Base-by-base conservation (phyloP, 441 rosid species). In the Lepidium campestre region DNA sequence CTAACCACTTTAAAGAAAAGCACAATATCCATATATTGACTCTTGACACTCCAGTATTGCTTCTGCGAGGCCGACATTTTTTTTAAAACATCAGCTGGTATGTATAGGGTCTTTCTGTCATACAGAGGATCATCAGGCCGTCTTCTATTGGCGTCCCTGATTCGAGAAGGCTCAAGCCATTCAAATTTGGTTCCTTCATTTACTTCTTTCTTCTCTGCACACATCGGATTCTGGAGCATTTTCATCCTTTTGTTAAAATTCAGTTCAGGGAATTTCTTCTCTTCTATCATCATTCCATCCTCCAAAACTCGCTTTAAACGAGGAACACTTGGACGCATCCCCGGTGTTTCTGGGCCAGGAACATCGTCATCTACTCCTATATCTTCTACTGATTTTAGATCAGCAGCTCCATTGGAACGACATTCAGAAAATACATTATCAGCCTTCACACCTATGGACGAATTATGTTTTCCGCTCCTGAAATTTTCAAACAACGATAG, bases 1-100 rank as follows among this genome's bases (percentile, higher is more conserved):
- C 97, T 78, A 45, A 93, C 99, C 97, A 93, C 99, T 91, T 93
- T 93, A 77, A 93, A 93, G 87, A 91, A 93, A 65, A 91, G 86
- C 72, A 93, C 77, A 69, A 83, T 80, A 76, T 91, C 99, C 97
- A 89, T 91, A 71, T 93, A 89, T 77, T 87, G 82, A 68, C 89
- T 80, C 81, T 93, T 93, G 73, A 85, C 73, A 62, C 73, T 82
- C 99, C 99, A 91, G 57, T 93, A 91, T 67, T 93, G 99, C 77
- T 84, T 91, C 67, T 89, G 99, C 47, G 96, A 87, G 1, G 97
- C 96, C 31, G 99, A 83, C 97, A 93, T 84, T 74, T 84, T 93
- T 73, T 81, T 82, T 58, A 87, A 79, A 47, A 73, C 83, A 67
- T 89, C 96, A 12, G 89, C 75, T 48, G 96, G 92, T 69, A 93